Conservation (phyloP, 2,329 filamentous ascomycete species). For the Aspergillus novoparasiticus region DNA sequence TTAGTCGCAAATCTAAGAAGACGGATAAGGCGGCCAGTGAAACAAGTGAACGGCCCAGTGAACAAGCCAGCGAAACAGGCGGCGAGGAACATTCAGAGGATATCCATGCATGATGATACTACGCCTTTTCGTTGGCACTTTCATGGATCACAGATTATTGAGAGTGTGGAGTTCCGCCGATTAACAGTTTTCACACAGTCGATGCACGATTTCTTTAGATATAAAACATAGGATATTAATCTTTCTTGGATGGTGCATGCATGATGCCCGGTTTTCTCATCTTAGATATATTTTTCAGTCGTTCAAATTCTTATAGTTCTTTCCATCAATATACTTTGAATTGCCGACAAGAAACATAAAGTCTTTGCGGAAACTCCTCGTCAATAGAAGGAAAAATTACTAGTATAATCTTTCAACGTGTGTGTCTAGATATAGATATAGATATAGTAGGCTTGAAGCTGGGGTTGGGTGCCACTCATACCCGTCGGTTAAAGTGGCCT, state of each 20-base stretch:
- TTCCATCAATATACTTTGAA: neutral
- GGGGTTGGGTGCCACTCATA: neutral
- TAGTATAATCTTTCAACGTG: no score
- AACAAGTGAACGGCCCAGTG: constrained; percentile 47
- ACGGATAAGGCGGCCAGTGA: constrained; percentile 46
- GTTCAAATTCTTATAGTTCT: neutral
- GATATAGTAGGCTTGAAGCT: neutral
- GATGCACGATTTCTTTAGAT: neutral
- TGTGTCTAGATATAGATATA: no score
- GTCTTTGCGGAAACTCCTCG: neutral
- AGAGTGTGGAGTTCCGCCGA: neutral
- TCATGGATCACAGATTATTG: neutral
- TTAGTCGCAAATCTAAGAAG: constrained; percentile 51
- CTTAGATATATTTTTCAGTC: neutral
- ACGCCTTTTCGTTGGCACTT: neutral
- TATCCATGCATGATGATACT: constrained; percentile 29
- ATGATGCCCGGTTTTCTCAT: neutral
- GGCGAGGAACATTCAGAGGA: constrained; percentile 48
- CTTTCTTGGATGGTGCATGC: neutral
- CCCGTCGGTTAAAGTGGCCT: constrained; percentile 9
- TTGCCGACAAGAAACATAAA: neutral
- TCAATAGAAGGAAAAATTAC: neutral
- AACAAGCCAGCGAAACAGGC: constrained; percentile 38
- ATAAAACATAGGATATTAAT: constrained; percentile 4
- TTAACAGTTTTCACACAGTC: neutral